Base-by-base conservation (phyloP, 2,329 filamentous ascomycete genomes). In the Thelonectria olida region DNA sequence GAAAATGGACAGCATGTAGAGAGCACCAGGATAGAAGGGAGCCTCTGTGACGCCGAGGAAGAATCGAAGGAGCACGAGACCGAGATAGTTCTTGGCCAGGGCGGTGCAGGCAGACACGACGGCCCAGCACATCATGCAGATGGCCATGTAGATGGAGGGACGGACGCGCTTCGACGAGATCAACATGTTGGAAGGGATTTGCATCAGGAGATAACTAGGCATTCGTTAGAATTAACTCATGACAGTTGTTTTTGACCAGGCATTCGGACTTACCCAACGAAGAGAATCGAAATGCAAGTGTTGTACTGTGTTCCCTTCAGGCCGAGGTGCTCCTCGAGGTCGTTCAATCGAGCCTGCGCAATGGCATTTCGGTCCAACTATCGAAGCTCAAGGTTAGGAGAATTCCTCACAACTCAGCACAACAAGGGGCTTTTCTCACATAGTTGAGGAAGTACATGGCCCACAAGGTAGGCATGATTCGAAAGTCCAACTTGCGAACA, bases 361-460 rank as follows among this genome's bases (percentile, higher is more conserved):
- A 88, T 86, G 44, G 87, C 84, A 57, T 84, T 85, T 15, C 82
- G 75, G 63, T 85, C 82, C n/a, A 83, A 72, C 71, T 76, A 27
- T 4, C 5, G n/a, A 13, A 0, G 9, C 41, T 7, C 31, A 8
- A 48, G 12, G n/a, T 48, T 8, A 53, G 5, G 7, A 17, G 13
- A 39, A 7, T 1, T 1, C n/a, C 0, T 12, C 1, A 3, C 5
- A 25, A 12, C 4, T 6, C 1, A 0, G 2, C 13, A 19, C 13
- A 28, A 2, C 3, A 1, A 34, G 8, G 10, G 9, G 6, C 25
- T 5, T 1, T 0, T 61, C 74, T 45, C 38, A 77, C 74, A 41
- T 77, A 77, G 48, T 77, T 77, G 25, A 78, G 66, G n/a, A 77
- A 77, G 45, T 81, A 82, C 72, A 82, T 79, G 7, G 74, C 65